Percentiles rank a stretch among this genome's conserved stretches.
Evolutionary conservation across 495 filamentous ascomycete genomes (phyloP).

Genomic region (Tuber indicum): DNA sequence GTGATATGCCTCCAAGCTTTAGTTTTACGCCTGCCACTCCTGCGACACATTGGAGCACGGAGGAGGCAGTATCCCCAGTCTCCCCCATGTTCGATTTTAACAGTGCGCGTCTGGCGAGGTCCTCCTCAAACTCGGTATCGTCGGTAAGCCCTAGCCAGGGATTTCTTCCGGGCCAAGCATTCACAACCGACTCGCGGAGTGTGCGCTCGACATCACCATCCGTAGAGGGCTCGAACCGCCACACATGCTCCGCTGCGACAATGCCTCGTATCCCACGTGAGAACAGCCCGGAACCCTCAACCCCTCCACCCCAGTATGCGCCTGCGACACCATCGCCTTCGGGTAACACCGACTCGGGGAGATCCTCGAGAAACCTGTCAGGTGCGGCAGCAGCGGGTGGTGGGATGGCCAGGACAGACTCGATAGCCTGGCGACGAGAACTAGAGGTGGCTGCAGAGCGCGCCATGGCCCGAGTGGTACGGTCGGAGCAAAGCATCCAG

Average conservation of each 20-base stretch:
- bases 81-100: conserved; percentile 11
- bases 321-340: conserved; percentile 15
- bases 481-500: conserved; percentile 30
- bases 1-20: conserved; percentile 11
- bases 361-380: conserved; percentile 18
- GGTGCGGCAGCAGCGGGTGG: conserved; percentile 14
- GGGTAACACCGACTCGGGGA: conserved; percentile 13
- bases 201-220: neutral
- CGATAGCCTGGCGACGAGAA: conserved; percentile 29
- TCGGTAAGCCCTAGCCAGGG: conserved; percentile 17
- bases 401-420: conserved; percentile 30
- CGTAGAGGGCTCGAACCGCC: conserved; percentile 5
- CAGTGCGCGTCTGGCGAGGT: conserved; percentile 5
- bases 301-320: conserved; percentile 21
- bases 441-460: conserved; percentile 29
- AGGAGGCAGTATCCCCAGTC: conserved; percentile 11
- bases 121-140: conserved; percentile 12
- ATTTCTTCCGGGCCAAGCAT: conserved; percentile 25
- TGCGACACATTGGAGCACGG: conserved; percentile 4
- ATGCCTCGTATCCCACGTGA: neutral
- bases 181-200: conserved; percentile 23
- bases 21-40: conserved; percentile 24
- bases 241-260: conserved; percentile 18
- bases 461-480: conserved; percentile 26
- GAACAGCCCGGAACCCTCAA: conserved; percentile 13